phyloP scores from a whole-genome alignment of 108 stramenopile species.

The Aurantiochytrium sp. region DNA sequence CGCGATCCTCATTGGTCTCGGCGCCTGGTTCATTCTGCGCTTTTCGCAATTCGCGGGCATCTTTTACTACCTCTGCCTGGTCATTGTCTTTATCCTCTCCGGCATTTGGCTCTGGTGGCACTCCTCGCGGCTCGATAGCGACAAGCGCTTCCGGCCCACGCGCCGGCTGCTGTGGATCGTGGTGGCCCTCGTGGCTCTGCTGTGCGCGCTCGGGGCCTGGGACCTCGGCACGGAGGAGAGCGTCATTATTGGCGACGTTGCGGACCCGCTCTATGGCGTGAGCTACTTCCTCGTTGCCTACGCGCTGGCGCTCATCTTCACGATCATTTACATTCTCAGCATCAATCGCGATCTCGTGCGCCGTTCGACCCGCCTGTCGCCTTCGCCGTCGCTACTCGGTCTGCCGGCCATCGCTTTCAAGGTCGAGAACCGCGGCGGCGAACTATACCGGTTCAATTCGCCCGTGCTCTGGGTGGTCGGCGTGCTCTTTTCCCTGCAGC shows the following conservation, averaged over 20 bases:
- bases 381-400: neutral
- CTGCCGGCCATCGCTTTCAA: constrained; percentile 13
- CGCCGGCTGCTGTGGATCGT: neutral
- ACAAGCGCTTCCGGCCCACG: neutral
- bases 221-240: neutral
- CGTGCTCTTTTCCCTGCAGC: neutral
- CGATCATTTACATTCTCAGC: neutral
- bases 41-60: neutral
- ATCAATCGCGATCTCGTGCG: neutral
- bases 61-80: neutral
- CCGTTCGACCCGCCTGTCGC: neutral
- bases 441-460: neutral
- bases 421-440: neutral
- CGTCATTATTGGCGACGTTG: neutral
- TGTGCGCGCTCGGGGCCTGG: neutral
- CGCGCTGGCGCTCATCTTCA: neutral
- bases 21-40: neutral
- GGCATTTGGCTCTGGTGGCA: constrained; percentile 13
- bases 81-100: neutral
- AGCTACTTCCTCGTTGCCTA: neutral
- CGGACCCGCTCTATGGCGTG: constrained; percentile 14
- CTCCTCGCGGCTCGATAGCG: neutral
- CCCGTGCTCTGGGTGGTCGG: neutral
- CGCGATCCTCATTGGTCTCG: neutral
- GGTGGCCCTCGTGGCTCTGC: neutral